These are phyloP conservation scores for Raffaelea ambrosiae DNA, from an alignment of 2,329 filamentous ascomycete species.

Conservation along the genomic window DNA sequence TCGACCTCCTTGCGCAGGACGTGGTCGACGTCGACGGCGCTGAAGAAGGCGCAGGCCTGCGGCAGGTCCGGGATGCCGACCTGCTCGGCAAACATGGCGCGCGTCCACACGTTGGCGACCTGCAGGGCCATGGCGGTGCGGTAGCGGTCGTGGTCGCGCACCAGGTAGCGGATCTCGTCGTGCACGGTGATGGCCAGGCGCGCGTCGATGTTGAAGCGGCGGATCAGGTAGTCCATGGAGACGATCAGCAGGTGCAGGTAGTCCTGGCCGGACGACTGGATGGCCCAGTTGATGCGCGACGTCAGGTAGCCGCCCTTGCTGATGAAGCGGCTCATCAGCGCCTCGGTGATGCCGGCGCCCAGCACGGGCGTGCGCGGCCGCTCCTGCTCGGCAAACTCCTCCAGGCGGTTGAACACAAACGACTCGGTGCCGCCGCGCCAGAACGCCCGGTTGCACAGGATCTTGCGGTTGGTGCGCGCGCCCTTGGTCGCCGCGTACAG, in stretches of 20 bases:
- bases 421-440: conserved; percentile 97
- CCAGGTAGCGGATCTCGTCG: conserved; percentile 93
- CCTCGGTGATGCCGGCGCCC: conserved; percentile 92
- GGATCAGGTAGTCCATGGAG: conserved; percentile 85
- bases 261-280: conserved; percentile 94
- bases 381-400: conserved; percentile 96
- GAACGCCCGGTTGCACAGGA: conserved; percentile 66
- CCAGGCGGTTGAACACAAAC: conserved; percentile 95
- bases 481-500: conserved; percentile 90
- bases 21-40: conserved; percentile 87
- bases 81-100: conserved; percentile 95
- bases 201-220: conserved; percentile 75
- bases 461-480: conserved; percentile 67
- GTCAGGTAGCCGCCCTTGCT: conserved; percentile 89
- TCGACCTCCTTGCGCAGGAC: conserved; percentile 97
- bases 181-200: conserved; percentile 91
- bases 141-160: conserved; percentile 78
- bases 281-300: conserved; percentile 97
- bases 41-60: conserved; percentile 91
- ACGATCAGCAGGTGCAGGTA: conserved; percentile 93
- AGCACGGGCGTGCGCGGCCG: conserved; percentile 83
- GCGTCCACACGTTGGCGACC: conserved; percentile 90
- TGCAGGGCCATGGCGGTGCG: conserved; percentile 87
- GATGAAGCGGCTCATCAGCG: conserved; percentile 80
- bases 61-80: conserved; percentile 93